Conservation (phyloP, 257 asterid species). For the Leonotis leonurus region DNA sequence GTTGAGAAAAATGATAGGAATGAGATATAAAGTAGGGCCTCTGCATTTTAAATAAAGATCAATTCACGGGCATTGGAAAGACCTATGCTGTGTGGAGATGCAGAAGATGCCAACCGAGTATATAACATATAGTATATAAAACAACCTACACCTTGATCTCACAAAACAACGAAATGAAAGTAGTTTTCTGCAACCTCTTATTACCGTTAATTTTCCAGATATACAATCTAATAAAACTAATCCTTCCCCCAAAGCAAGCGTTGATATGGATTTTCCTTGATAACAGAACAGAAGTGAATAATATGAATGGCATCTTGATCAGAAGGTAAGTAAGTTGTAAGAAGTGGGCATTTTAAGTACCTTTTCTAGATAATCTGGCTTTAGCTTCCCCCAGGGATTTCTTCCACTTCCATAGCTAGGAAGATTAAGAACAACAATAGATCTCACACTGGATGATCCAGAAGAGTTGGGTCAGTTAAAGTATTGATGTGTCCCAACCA, state of each 20-base stretch:
- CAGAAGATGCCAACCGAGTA: no score
- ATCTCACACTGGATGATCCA: constrained; percentile 62
- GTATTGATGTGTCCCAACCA: constrained; percentile 13
- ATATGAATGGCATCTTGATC: neutral
- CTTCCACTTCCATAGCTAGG: constrained; percentile 98
- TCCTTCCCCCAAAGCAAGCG: no score
- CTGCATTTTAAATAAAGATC: neutral
- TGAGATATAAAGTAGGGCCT: neutral
- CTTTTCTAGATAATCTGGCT: constrained; percentile 80
- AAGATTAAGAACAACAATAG: constrained; percentile 73
- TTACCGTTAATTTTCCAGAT: no score
- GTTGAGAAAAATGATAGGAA: neutral
- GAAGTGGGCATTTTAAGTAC: constrained; percentile 21
- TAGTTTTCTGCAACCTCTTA: no score
- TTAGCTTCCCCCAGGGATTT: constrained; percentile 88
- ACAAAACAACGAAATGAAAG: no score
- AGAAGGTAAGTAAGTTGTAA: neutral
- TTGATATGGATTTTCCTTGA: no score
- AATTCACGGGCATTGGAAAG: neutral
- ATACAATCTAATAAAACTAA: no score
- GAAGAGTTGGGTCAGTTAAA: constrained; percentile 8
- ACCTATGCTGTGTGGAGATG: neutral
- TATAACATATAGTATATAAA: no score
- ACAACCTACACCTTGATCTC: no score
- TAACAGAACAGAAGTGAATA: neutral